phyloP scores from a whole-genome alignment of 192 early-diverging fungal genomes.

The Chytriomyces sp. region DNA sequence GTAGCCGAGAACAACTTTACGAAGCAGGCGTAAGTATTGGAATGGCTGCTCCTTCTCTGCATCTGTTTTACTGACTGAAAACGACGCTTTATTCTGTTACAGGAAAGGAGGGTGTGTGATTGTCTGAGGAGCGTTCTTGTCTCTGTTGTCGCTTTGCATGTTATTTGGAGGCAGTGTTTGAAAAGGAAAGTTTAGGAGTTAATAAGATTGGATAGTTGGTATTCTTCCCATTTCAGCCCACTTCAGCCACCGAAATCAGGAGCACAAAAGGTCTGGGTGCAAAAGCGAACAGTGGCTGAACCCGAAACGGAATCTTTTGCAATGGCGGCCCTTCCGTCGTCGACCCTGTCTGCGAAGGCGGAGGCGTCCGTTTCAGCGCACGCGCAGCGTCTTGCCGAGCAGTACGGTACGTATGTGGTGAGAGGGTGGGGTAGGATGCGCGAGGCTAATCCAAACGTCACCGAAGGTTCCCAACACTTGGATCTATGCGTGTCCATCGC shows the following conservation, averaged over 20 bases:
- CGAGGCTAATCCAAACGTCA: background rate
- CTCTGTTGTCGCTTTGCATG: background rate
- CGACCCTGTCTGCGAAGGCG: no score
- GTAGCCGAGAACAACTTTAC: slow-evolving; percentile 55
- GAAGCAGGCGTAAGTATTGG: slow-evolving; percentile 30
- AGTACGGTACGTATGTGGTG: background rate
- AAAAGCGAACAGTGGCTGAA: background rate
- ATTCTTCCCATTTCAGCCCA: background rate
- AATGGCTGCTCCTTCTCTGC: background rate
- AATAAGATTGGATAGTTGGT: no score
- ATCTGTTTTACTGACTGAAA: background rate
- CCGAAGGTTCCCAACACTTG: background rate
- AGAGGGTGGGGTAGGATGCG: background rate
- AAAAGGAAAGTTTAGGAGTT: background rate
- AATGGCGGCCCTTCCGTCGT: no score
- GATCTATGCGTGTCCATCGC: background rate
- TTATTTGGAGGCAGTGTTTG: background rate
- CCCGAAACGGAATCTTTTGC: no score
- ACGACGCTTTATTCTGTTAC: background rate
- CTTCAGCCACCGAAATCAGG: background rate
- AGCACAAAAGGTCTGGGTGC: background rate
- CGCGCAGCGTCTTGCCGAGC: background rate
- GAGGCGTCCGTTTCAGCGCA: no score
- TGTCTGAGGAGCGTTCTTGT: background rate
- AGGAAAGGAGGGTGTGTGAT: slow-evolving; percentile 27